A percentile compares a stretch with the other conserved stretches of the same genome.
These are phyloP conservation scores for Allium cepa DNA, from an alignment of 106 monocot genomes.

Conservation along the genomic window DNA sequence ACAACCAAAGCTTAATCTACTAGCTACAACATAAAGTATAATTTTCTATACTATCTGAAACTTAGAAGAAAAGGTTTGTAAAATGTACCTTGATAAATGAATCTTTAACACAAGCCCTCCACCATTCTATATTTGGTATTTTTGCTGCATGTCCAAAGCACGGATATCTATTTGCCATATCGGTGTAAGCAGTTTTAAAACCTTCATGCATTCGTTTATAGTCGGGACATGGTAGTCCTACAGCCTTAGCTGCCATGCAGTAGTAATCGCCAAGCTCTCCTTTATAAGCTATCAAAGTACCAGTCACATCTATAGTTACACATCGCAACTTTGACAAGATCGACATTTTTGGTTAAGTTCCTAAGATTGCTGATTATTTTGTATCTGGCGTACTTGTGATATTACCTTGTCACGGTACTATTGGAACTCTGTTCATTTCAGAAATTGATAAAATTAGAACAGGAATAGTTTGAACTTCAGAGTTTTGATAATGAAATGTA, in stretches of 20 bases:
- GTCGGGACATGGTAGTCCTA: constrained; percentile 83
- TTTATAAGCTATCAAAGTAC: constrained; percentile 94
- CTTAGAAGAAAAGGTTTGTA: too few species aligned
- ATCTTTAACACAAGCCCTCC: constrained; percentile 87
- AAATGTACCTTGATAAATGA: constrained; percentile 69
- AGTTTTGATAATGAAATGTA: too few species aligned
- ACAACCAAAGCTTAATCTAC: too few species aligned
- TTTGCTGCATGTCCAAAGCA: constrained; percentile 86
- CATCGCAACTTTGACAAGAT: constrained; percentile 68
- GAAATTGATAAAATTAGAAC: not conserved
- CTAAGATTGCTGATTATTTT: not conserved
- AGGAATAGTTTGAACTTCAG: not conserved
- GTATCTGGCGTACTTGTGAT: not conserved
- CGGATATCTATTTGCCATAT: constrained; percentile 75
- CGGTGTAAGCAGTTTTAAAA: constrained; percentile 79
- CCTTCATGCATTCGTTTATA: constrained; percentile 97
- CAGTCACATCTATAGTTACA: constrained; percentile 90
- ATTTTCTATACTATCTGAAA: too few species aligned
- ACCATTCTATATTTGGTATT: constrained; percentile 90
- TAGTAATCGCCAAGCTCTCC: constrained; percentile 98
- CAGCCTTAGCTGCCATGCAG: constrained; percentile 95
- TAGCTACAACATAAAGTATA: too few species aligned
- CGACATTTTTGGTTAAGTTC: constrained; percentile 35
- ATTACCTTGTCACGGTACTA: not conserved
- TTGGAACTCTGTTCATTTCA: not conserved